These are phyloP conservation scores for Dactylellina cionopaga DNA, from an alignment of 2,329 filamentous ascomycete species.

Conservation along the genomic window DNA sequence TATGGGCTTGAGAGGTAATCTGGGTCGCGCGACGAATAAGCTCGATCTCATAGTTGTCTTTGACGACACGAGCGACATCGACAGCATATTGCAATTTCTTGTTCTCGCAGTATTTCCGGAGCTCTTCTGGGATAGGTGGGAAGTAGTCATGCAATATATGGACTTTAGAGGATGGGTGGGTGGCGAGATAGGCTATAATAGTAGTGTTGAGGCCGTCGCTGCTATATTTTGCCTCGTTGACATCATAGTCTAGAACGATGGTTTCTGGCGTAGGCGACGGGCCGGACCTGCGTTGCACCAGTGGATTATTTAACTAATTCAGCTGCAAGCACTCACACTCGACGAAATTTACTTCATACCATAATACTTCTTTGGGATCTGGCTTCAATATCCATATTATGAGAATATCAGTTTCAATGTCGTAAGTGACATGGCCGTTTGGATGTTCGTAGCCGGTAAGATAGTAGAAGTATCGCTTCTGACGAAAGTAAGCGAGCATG, in stretches of 20 bases:
- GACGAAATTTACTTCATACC: not conserved
- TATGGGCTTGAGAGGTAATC: conserved; percentile 80
- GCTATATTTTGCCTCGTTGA: conserved; percentile 75
- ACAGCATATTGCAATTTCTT: conserved; percentile 74
- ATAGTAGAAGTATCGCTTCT: conserved; percentile 72
- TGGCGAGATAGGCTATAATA: conserved; percentile 58
- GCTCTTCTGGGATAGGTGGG: conserved; percentile 35
- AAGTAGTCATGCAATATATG: conserved; percentile 44
- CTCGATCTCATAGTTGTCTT: conserved; percentile 82
- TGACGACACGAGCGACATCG: conserved; percentile 81
- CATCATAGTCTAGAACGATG: conserved; percentile 66
- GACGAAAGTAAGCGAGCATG: conserved; percentile 68
- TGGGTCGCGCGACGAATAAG: conserved; percentile 82
- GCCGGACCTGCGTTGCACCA: not conserved
- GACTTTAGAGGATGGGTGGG: conserved; percentile 34
- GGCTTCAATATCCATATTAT: conserved; percentile 68
- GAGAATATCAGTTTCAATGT: conserved; percentile 70
- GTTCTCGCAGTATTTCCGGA: conserved; percentile 62
- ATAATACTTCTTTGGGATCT: not conserved
- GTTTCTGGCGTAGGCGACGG: not conserved
- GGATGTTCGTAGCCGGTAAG: conserved; percentile 66
- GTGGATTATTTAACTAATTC: not conserved
- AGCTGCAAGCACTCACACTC: not conserved
- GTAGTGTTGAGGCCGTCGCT: conserved; percentile 58
- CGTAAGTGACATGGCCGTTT: conserved; percentile 68